Conservation (phyloP, 345 rosid genomes). For the Aurinia saxatilis region DNA sequence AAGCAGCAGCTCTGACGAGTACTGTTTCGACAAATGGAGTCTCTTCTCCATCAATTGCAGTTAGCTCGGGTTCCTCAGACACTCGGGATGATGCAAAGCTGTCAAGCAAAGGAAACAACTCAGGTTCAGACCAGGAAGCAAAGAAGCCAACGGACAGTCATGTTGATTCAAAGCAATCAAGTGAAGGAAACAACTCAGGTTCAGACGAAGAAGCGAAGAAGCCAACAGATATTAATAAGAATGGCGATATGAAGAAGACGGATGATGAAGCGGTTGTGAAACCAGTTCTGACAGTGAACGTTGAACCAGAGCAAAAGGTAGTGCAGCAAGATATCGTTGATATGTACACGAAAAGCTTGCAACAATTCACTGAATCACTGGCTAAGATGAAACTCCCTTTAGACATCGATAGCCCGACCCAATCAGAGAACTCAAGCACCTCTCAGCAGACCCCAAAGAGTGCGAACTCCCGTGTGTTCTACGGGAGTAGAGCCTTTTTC, state of each 20-base stretch:
- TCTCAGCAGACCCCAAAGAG: constrained; percentile 67
- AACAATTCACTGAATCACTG: constrained; percentile 91
- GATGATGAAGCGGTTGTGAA: constrained; percentile 37
- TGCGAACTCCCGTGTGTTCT: constrained; percentile 74
- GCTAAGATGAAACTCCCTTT: constrained; percentile 98
- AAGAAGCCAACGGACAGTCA: constrained; percentile 28
- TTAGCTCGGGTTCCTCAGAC: constrained; percentile 22
- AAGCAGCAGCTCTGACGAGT: constrained; percentile 47
- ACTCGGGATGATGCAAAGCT: constrained; percentile 43
- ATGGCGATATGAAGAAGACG: neutral
- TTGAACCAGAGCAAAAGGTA: constrained; percentile 65
- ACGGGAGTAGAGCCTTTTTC: constrained; percentile 97
- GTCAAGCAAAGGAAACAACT: constrained; percentile 26
- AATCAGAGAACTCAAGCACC: constrained; percentile 79
- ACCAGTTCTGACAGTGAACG: constrained; percentile 44
- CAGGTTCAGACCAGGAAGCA: constrained; percentile 31
- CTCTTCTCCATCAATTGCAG: constrained; percentile 52
- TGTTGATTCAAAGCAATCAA: constrained; percentile 39
- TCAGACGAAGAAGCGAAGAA: constrained; percentile 28
- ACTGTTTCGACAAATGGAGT: constrained; percentile 63
- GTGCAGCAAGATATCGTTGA: constrained; percentile 94
- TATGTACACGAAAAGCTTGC: constrained; percentile 98
- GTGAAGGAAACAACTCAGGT: constrained; percentile 34
- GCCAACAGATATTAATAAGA: constrained; percentile 17
- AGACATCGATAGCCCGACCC: constrained; percentile 60